Base-by-base conservation (phyloP, 768 basidiomycete genomes). In the Rhodotorula babjevae region DNA sequence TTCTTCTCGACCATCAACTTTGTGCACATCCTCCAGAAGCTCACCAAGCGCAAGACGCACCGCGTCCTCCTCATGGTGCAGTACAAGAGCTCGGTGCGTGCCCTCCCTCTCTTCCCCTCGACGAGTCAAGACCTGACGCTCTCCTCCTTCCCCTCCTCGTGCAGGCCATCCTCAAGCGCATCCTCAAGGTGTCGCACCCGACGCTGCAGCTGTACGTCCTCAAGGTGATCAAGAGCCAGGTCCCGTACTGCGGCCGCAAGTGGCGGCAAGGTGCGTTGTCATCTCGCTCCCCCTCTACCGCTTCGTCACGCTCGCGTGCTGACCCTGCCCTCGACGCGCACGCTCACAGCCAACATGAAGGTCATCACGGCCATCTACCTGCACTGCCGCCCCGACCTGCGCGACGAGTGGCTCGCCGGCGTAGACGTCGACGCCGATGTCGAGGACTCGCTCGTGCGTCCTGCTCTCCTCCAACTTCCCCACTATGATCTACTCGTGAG, bases 151-250 rank as follows among this genome's bases (percentile, higher is more conserved):
- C n/a, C n/a, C n/a, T n/a, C n/a, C n/a, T 21, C 2, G 5, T 7
- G 14, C 69, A 96, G 94, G 93, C 93, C 66, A 93, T 98, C 61
- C 83, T 99, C 74, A 99, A 99, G 82, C 87, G 96, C 42, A 91
- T 98, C 72, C 84, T 98, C 67, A 87, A 91, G 82, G 93, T 99
- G 19, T 88, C 90, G 77, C 96, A 99, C 78, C 92, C 93, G 7
- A 85, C 95, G 86, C 82, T 98, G 71, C 95, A 97, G 80, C 85
- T 98, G 36, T 92, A 96, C 81, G 87, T 96, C 16, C 84, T 99
- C 75, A 99, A 99, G 82, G 84, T 98, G 69, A 94, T 98, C 84
- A 99, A 99, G 84, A 94, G 92, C 75, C 96, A 98, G 85, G 93
- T 98, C 11, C 96, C 96, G 4, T 97, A 93, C 81, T 95, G 93